Evolutionary conservation across 345 rosid species (phyloP), one percentile per base, ranked within the genome.

Genomic region (Geranium brycei): DNA sequence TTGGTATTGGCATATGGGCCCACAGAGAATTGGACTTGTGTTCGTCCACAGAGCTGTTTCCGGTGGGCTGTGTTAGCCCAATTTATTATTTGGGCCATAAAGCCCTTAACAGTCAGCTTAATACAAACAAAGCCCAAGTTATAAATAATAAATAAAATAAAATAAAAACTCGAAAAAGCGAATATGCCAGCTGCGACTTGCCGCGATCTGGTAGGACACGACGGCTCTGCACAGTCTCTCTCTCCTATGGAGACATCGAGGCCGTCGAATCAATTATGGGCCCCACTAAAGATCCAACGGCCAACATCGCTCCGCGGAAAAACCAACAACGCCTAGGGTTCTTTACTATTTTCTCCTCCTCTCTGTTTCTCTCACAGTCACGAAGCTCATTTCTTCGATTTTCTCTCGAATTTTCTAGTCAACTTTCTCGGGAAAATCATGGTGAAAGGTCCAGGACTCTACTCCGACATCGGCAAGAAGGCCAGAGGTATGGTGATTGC

Each of bases 371-470:
- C 12, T 31, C 5, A 3, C 41, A 12, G 12, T 7, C 38, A 7
- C 2, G 3, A 8, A 63, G 14, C 3, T 35, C 41, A 35, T 35
- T 4, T 35, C 41, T 4, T 35, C 41, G 41, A 8, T 13, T 61
- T 4, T 23, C 51, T 62, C 10, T 14, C 7, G 8, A 12, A 11
- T 14, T 59, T 57, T 58, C 57, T 30, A 31, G 14, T 38, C 62
- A 68, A 19, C 62, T 76, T 71, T 67, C 59, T 23, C 63, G 66
- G 68, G 57, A 68, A 71, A 80, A 79, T 75, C 80, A 87, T 87
- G 99, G 91, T 67, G 71, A 90, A 90, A 74, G 97, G 99, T 41
- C 97, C 99, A 6, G 99, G 99, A 61, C 90, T 88, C 66, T 93
- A 90, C 83, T 31, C 83, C 60, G 97, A 90, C 55, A 86, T 93